phyloP scores from a whole-genome alignment of 2,329 filamentous ascomycete species.

The Metarhizium guizhouense region DNA sequence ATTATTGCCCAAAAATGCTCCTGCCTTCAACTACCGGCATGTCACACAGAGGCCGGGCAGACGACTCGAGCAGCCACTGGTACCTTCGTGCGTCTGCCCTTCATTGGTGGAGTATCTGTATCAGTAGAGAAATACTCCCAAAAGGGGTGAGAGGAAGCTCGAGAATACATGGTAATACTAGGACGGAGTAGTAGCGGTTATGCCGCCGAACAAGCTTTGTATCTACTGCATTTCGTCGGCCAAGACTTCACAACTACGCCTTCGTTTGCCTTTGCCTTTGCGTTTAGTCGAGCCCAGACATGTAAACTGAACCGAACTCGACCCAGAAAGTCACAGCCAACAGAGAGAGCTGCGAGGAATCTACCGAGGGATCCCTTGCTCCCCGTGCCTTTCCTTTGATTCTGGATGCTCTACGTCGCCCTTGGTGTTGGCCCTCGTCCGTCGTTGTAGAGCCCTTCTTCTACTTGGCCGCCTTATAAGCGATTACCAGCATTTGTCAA shows the following conservation, averaged over 20 bases:
- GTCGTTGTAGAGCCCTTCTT: too few relatives aligned
- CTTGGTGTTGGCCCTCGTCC: background rate
- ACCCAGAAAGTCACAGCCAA: conserved; percentile 17
- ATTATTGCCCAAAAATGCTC: background rate
- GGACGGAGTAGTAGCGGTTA: too few relatives aligned
- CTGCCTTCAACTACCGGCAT: background rate
- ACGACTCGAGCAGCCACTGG: background rate
- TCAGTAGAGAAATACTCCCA: background rate
- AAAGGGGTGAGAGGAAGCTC: background rate
- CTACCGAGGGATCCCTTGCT: conserved; percentile 11
- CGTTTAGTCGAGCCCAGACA: too few relatives aligned
- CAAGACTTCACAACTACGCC: too few relatives aligned
- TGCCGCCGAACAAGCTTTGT: too few relatives aligned
- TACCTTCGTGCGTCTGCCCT: background rate
- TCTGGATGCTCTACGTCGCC: conserved; percentile 6
- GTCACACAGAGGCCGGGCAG: background rate
- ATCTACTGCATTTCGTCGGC: too few relatives aligned
- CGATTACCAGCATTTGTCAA: too few relatives aligned
- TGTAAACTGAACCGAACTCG: conserved; percentile 14
- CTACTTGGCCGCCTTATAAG: too few relatives aligned
- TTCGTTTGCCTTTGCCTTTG: too few relatives aligned
- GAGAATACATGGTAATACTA: background rate
- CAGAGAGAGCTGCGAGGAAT: background rate
- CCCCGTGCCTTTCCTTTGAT: conserved; percentile 12
- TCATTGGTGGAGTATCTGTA: too few relatives aligned